Conservation (phyloP, 495 filamentous ascomycete genomes). For the Neurospora terricola region DNA sequence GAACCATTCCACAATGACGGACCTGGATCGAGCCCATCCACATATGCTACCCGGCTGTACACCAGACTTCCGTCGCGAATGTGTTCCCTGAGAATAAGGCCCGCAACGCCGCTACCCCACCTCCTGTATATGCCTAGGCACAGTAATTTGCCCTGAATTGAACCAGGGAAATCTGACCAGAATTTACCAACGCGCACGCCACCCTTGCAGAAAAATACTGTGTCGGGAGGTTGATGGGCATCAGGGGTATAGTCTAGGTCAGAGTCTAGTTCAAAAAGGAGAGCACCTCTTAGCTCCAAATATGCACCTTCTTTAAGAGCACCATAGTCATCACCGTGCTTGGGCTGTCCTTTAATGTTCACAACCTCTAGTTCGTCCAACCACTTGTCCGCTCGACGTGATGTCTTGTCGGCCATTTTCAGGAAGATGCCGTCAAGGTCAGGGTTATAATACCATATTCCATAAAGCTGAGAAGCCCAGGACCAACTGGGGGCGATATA, state of each 20-base stretch:
- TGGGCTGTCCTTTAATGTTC: neutral
- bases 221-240: too few relatives aligned
- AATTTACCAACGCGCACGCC: neutral
- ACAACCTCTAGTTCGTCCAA: neutral
- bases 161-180: neutral
- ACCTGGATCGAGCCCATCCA: fast-evolving
- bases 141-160: fast-evolving
- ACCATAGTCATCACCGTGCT: neutral
- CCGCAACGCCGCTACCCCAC: neutral
- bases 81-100: neutral
- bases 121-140: neutral
- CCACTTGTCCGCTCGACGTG: neutral
- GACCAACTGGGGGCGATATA: neutral
- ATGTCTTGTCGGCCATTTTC: neutral
- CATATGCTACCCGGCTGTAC: neutral
- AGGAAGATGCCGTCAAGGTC: neutral
- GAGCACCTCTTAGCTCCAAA: neutral
- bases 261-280: neutral
- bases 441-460: neutral
- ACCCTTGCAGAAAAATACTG: neutral
- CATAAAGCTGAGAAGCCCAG: neutral
- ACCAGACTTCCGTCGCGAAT: neutral
- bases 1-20: neutral
- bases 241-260: neutral
- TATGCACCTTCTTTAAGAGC: neutral